These are phyloP conservation scores for Sporothrix curviconia DNA, from an alignment of 2,329 filamentous ascomycete species.

Conservation along the genomic window DNA sequence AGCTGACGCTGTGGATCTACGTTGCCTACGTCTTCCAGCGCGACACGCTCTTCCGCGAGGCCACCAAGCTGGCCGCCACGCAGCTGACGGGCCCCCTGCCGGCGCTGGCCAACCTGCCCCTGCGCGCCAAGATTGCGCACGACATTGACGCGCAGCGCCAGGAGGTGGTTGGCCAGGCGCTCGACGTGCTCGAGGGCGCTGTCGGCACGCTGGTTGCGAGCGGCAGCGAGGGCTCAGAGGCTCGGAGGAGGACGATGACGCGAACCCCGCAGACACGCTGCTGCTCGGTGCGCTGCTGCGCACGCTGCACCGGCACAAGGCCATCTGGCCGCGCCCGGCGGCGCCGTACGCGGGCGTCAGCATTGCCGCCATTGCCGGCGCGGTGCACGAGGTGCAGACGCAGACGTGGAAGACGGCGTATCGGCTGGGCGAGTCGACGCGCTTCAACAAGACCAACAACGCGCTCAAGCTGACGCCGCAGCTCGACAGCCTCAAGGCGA, in stretches of 20 bases:
- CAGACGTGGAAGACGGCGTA: constrained; percentile 17
- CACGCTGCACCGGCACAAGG: constrained; percentile 22
- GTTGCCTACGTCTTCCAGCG: constrained; percentile 27
- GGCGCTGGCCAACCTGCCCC: constrained; percentile 23
- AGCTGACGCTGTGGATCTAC: constrained; percentile 28
- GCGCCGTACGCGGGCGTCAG: constrained; percentile 23
- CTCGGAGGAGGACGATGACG: constrained; percentile 16
- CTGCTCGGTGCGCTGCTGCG: constrained; percentile 26
- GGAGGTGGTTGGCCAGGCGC: constrained; percentile 21
- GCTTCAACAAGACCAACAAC: constrained; percentile 13
- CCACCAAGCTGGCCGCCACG: constrained; percentile 23
- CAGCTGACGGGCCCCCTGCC: constrained; percentile 23
- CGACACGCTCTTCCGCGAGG: constrained; percentile 23
- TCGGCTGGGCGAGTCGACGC: constrained; percentile 12
- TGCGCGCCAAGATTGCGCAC: constrained; percentile 25
- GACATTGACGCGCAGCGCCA: constrained; percentile 26
- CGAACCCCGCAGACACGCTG: constrained; percentile 23
- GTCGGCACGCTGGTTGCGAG: constrained; percentile 22
- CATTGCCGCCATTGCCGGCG: constrained; percentile 22
- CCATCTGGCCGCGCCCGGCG: constrained; percentile 25
- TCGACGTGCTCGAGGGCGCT: constrained; percentile 21
- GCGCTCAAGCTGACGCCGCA: constrained; percentile 18
- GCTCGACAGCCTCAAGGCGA: constrained; percentile 18
- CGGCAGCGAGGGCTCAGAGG: neutral
- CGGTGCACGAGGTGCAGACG: constrained; percentile 22